Percentiles rank a stretch among this genome's conserved stretches.
These are phyloP conservation scores for Nakazawaea ishiwadae DNA, from an alignment of 805 yeast genomes.

Conservation along the genomic window DNA sequence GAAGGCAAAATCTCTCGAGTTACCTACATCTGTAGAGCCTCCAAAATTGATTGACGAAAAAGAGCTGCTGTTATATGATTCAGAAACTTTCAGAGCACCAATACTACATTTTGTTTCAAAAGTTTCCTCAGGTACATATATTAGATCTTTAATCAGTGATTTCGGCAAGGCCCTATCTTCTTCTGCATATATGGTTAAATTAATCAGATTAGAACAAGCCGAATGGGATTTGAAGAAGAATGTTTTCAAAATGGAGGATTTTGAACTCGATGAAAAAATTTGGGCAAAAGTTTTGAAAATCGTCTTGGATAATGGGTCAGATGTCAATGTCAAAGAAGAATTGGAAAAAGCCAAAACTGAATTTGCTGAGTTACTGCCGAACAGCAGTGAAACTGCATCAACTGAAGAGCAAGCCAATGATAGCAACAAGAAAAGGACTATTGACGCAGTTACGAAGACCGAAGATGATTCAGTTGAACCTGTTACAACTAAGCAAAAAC, in stretches of 20 bases:
- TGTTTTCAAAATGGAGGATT: conserved; percentile 64
- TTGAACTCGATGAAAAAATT: conserved; percentile 51
- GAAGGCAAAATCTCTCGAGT: conserved; percentile 34
- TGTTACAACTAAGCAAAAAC: neutral
- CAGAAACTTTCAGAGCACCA: conserved; percentile 48
- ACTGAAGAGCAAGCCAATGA: no score
- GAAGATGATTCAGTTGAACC: neutral
- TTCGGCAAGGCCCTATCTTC: conserved; percentile 77
- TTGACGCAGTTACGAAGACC: conserved; percentile 7
- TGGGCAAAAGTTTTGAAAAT: conserved; percentile 67
- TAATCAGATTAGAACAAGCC: conserved; percentile 71
- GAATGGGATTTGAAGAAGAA: conserved; percentile 75
- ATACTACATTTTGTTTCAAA: conserved; percentile 66
- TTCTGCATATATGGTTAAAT: conserved; percentile 82
- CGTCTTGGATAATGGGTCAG: conserved; percentile 46
- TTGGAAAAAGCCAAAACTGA: conserved; percentile 25
- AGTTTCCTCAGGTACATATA: conserved; percentile 94
- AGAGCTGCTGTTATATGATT: conserved; percentile 28
- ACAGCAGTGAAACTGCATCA: no score
- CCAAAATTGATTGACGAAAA: conserved; percentile 36
- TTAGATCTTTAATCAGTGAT: conserved; percentile 86
- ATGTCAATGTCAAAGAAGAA: conserved; percentile 33
- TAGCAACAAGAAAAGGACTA: conserved; percentile 2
- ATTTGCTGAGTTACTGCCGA: no score
- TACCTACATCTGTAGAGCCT: conserved; percentile 32